These are phyloP conservation scores for Tetrapisispora namnaoensis DNA, from an alignment of 805 yeast genomes.

Conservation along the genomic window DNA sequence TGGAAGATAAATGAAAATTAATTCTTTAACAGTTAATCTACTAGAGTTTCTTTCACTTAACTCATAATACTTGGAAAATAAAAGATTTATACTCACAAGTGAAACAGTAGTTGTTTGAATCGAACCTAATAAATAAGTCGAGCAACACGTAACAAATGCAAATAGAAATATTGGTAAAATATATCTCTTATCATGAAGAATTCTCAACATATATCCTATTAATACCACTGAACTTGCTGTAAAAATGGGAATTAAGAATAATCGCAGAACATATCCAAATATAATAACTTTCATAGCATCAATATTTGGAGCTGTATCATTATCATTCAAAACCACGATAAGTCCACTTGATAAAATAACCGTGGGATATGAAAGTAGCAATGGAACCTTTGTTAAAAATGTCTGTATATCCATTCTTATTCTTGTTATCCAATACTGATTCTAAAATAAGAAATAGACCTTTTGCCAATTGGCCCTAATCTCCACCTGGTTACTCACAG, in stretches of 20 bases:
- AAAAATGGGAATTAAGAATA: slow-evolving; percentile 17
- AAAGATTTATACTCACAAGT: slow-evolving; percentile 5
- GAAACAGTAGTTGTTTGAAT: slow-evolving; percentile 13
- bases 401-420: slow-evolving; percentile 6
- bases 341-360: slow-evolving; percentile 23
- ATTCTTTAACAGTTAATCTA: not conserved
- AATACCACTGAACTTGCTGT: slow-evolving; percentile 11
- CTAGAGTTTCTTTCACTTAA: not conserved
- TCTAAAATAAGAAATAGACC: not conserved
- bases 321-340: slow-evolving; percentile 5
- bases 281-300: not conserved
- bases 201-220: slow-evolving; percentile 5
- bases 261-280: slow-evolving; percentile 3
- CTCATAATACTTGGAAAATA: slow-evolving; percentile 1
- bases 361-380: slow-evolving; percentile 26
- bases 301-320: not conserved
- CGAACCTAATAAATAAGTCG: slow-evolving; percentile 7
- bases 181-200: not conserved
- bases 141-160: slow-evolving; percentile 2
- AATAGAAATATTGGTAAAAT: slow-evolving; percentile 2
- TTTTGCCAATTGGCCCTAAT: no score
- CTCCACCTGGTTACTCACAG: no score
- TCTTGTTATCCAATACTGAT: no score
- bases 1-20: not conserved
- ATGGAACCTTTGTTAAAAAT: slow-evolving; percentile 20